phyloP scores from a whole-genome alignment of 208 protist genomes.

The Leptomonas pyrrhocoris region DNA sequence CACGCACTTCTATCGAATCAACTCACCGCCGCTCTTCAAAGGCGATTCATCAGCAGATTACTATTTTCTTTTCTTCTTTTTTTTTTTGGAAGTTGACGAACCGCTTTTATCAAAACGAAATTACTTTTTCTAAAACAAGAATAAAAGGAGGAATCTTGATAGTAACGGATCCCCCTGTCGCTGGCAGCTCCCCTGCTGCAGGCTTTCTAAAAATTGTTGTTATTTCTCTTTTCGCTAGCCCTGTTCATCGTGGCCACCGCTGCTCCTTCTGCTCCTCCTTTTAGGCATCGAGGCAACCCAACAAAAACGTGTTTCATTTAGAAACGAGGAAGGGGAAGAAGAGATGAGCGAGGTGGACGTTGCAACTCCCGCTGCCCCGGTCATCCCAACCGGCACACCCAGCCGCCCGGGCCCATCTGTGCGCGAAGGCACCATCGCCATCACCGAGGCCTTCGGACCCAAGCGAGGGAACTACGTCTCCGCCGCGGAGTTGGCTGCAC shows the following conservation, averaged over 20 bases:
- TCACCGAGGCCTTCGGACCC: slow-evolving; percentile 25
- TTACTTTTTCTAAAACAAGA: no score
- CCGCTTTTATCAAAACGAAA: no score
- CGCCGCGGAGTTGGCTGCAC: slow-evolving; percentile 8
- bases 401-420: slow-evolving; percentile 10
- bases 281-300: neutral
- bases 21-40: no score
- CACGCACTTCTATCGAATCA: no score
- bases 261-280: slow-evolving; percentile 11
- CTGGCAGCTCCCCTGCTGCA: no score
- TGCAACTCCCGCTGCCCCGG: neutral
- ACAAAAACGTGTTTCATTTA: neutral
- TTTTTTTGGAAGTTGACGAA: neutral
- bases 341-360: slow-evolving; percentile 6
- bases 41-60: neutral
- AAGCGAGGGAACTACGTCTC: slow-evolving; percentile 17
- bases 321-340: neutral
- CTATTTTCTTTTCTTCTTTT: slow-evolving; percentile 5
- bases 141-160: no score
- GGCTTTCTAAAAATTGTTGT: neutral
- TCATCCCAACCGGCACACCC: slow-evolving; percentile 8
- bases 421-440: slow-evolving; percentile 24
- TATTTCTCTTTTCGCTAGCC: neutral
- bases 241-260: neutral
- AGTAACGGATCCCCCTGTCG: no score